Conservation (phyloP, 2,329 filamentous ascomycete species). For the Alternaria sp. region DNA sequence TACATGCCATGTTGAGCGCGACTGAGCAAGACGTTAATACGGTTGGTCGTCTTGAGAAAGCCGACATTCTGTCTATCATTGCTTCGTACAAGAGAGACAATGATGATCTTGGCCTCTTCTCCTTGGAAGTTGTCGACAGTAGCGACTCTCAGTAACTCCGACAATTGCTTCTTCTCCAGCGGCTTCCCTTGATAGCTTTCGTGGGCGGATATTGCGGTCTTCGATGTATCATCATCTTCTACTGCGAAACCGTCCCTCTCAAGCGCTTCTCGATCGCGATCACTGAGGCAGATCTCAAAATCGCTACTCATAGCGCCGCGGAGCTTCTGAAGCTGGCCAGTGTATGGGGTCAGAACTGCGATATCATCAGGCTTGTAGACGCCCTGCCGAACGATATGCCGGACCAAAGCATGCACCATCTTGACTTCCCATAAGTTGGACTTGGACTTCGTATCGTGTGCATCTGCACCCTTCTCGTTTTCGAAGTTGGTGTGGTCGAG, state of each 20-base stretch:
- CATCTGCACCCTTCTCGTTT: conserved; percentile 16
- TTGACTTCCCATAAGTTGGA: conserved; percentile 67
- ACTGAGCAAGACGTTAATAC: conserved; percentile 72
- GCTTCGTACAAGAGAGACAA: conserved; percentile 74
- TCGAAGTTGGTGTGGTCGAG: conserved; percentile 63
- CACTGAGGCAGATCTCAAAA: conserved; percentile 69
- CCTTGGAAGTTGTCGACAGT: conserved; percentile 81
- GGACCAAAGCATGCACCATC: conserved; percentile 68
- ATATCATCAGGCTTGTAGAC: conserved; percentile 66
- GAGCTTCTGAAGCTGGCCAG: conserved; percentile 63
- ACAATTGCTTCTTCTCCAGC: conserved; percentile 30
- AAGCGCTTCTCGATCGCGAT: conserved; percentile 66
- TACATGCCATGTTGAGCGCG: conserved; percentile 74
- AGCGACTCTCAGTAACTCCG: conserved; percentile 52
- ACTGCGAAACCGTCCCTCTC: conserved; percentile 30
- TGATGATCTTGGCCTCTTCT: conserved; percentile 73
- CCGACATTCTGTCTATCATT: conserved; percentile 65
- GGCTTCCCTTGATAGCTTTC: conserved; percentile 16
- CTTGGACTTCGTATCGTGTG: conserved; percentile 51
- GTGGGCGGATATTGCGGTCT: background rate
- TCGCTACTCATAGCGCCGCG: conserved; percentile 52
- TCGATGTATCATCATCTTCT: background rate
- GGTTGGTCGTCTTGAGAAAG: conserved; percentile 70
- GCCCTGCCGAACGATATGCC: conserved; percentile 70
- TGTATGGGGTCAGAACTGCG: conserved; percentile 72